These are phyloP conservation scores for Wickerhamiella spandovensis DNA, from an alignment of 805 yeast species.

Conservation along the genomic window DNA sequence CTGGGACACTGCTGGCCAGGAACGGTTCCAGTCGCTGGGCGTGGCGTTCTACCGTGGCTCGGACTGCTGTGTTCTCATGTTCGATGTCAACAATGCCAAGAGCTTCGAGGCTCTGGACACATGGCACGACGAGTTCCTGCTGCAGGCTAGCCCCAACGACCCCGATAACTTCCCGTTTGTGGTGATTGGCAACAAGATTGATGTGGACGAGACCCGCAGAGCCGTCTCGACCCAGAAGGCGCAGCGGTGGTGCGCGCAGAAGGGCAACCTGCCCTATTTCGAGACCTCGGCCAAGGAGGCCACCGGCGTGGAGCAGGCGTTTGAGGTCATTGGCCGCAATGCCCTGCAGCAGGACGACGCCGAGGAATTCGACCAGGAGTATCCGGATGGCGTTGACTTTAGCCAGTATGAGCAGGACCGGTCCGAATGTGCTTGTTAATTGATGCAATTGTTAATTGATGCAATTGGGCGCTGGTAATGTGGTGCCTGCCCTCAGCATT, in stretches of 20 bases:
- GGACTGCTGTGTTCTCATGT: slow-evolving; percentile 92
- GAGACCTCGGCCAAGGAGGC: slow-evolving; percentile 98
- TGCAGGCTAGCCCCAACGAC: slow-evolving; percentile 85
- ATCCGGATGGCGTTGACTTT: slow-evolving; percentile 91
- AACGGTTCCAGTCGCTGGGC: slow-evolving; percentile 89
- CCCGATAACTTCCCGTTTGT: slow-evolving; percentile 96
- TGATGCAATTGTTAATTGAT: slow-evolving; percentile 32
- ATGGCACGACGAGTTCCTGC: slow-evolving; percentile 91
- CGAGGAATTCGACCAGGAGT: slow-evolving; percentile 83
- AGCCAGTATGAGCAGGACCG: slow-evolving; percentile 68
- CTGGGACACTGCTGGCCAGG: slow-evolving; percentile 99
- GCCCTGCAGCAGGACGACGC: slow-evolving; percentile 92
- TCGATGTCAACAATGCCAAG: slow-evolving; percentile 89
- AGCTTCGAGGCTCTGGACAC: slow-evolving; percentile 77
- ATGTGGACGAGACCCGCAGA: slow-evolving; percentile 82
- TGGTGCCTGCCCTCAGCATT: not conserved
- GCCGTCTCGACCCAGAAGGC: slow-evolving; percentile 51
- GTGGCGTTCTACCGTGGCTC: slow-evolving; percentile 97
- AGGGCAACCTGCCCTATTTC: slow-evolving; percentile 79
- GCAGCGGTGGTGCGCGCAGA: slow-evolving; percentile 44
- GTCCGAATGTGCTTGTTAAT: slow-evolving; percentile 60
- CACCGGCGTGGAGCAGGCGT: slow-evolving; percentile 87
- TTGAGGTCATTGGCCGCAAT: slow-evolving; percentile 88
- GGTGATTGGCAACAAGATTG: slow-evolving; percentile 87
- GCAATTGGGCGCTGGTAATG: too few species aligned